These are phyloP conservation scores for Vaccinium macrocarpon DNA, from an alignment of 148 eudicot genomes.

Conservation along the genomic window DNA sequence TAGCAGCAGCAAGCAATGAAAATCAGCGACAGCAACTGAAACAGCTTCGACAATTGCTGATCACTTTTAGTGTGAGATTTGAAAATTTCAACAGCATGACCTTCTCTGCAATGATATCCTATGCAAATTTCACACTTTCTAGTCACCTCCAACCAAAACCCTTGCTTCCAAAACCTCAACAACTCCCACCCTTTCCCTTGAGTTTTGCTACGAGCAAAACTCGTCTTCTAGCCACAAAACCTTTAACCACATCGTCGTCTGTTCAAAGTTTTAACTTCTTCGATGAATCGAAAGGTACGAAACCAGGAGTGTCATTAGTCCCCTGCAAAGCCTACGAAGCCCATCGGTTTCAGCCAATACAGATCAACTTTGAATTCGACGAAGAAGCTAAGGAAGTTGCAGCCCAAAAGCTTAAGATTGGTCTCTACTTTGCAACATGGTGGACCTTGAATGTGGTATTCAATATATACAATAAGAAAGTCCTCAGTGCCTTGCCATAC, in stretches of 20 bases:
- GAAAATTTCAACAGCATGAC: slow-evolving; percentile 20
- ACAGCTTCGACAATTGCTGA: not conserved
- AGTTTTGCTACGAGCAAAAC: not conserved
- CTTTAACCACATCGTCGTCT: slow-evolving; percentile 22
- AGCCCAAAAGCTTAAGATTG: slow-evolving; percentile 42
- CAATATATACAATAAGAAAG: slow-evolving; percentile 52
- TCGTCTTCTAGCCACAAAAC: slow-evolving; percentile 4
- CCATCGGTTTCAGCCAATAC: slow-evolving; percentile 19
- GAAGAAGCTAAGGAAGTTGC: slow-evolving; percentile 18
- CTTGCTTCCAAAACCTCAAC: slow-evolving; percentile 8
- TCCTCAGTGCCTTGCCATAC: slow-evolving; percentile 49
- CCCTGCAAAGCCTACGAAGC: slow-evolving; percentile 38
- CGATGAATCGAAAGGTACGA: slow-evolving; percentile 7
- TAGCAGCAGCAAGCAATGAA: too few relatives aligned
- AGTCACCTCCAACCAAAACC: slow-evolving; percentile 11
- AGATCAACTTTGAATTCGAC: slow-evolving; percentile 25
- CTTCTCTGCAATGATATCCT: slow-evolving; percentile 20
- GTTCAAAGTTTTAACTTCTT: slow-evolving; percentile 16
- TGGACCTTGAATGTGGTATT: slow-evolving; percentile 50
- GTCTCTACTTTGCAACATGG: slow-evolving; percentile 46
- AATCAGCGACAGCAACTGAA: too few relatives aligned
- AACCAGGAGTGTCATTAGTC: slow-evolving; percentile 11
- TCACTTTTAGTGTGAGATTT: not conserved
- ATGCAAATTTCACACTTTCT: slow-evolving; percentile 8
- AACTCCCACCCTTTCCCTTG: slow-evolving; percentile 2